Evolutionary conservation across 1,284 basidiomycete genomes (phyloP), one percentile per base, ranked within the genome.

Genomic region (Moesziomyces aphidis): DNA sequence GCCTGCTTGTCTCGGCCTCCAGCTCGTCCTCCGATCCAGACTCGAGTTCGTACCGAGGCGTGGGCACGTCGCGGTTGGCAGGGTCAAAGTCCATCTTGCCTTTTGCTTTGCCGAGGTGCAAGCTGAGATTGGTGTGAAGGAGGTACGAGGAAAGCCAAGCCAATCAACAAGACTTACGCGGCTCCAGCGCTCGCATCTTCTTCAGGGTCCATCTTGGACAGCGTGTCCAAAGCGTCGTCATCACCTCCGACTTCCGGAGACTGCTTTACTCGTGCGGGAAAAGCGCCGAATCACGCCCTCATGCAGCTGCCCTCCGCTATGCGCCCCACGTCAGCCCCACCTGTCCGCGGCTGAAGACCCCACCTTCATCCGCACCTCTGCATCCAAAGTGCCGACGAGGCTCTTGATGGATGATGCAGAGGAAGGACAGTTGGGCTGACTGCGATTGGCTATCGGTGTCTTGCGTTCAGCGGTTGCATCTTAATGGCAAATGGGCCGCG

Each of bases 21-120:
- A 50, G 57, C 17, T 73, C 70, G 52, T 73, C 71, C 39, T 73
- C 71, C 2, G 71, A 73, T 43, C 65, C 65, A 9, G 65, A 68
- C 50, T 73, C 71, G n/a, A 73, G 47, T 49, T 73, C 71, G 61
- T 73, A 65, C 22, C 58, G 55, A 17, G 71, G 58, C n/a, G 65
- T 55, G 1, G 71, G 50, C 17, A 42, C 55, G 17, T 68, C 71
- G 19, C 65, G 65, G 15, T 62, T 63, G 7, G 63, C 57, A 5
- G 71, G 71, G 24, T 73, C 71, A 22, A 68, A 68, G 8, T 73
- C 65, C 71, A 73, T 73, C 19, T 36, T 61, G 46, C 31, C 31
- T 34, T 34, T 10, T 34, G 9, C 31, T 34, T 10, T 34, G 11
- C 13, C 4, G 31, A 13, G 17, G 31, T 43, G 2, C 10, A 7